Evolutionary conservation across 495 filamentous ascomycete species (phyloP).

Genomic region (Aspergillus haitiensis): DNA sequence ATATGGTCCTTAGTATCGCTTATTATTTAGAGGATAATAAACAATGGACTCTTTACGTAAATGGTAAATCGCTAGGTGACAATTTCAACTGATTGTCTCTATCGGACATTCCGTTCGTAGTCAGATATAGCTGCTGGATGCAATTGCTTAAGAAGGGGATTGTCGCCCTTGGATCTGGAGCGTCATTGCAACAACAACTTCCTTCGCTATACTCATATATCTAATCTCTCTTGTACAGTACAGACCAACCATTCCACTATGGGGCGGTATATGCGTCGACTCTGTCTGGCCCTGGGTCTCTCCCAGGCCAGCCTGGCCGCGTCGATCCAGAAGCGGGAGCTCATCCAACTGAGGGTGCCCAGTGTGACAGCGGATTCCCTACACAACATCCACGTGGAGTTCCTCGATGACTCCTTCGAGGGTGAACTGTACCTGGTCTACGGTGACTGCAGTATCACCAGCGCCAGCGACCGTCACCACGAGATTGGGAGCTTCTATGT

Average conservation of each 20-base stretch:
- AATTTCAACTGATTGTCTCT: background rate
- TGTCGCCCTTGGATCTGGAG: background rate
- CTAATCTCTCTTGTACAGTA: background rate
- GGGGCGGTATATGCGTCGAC: background rate
- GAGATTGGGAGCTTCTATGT: conserved; percentile 30
- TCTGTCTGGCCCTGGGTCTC: conserved; percentile 15
- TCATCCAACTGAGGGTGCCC: conserved; percentile 17
- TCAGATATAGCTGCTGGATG: background rate
- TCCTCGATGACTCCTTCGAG: conserved; percentile 29
- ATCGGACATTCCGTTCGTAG: too few species aligned
- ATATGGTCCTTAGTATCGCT: too few species aligned
- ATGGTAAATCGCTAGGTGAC: background rate
- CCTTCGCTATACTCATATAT: too few species aligned
- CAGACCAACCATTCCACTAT: background rate
- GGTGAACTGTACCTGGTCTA: conserved; percentile 35
- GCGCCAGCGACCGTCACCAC: conserved; percentile 27
- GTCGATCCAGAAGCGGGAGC: background rate
- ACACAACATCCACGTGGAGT: conserved; percentile 36
- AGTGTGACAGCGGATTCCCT: conserved; percentile 33
- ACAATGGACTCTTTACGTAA: background rate
- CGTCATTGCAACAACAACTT: too few species aligned
- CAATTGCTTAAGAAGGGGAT: background rate
- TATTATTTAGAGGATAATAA: too few species aligned
- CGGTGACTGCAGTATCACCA: conserved; percentile 29
- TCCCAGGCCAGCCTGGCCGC: conserved; percentile 3